A percentile compares a stretch with the other conserved stretches of the same genome.
Evolutionary conservation across 306 rosid species (phyloP).

Genomic region (Quercus berberidifolia): DNA sequence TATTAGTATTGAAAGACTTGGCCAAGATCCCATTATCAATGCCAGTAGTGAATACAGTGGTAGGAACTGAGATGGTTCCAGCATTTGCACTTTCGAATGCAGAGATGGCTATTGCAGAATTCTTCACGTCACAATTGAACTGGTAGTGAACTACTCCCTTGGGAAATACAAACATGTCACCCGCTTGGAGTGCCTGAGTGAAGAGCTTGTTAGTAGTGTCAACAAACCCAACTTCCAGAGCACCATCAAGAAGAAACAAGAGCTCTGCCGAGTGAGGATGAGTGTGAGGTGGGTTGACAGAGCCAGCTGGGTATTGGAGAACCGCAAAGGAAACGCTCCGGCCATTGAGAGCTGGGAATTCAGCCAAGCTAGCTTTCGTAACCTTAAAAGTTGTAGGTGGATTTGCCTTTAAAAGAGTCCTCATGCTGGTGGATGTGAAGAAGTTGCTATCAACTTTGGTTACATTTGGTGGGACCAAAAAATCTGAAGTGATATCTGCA

Average conservation of each 20-base stretch:
- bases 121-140: constrained; percentile 22
- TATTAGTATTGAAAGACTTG: constrained; percentile 44
- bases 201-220: constrained; percentile 48
- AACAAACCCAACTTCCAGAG: constrained; percentile 50
- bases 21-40: constrained; percentile 42
- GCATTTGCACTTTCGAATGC: constrained; percentile 52
- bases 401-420: neutral
- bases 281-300: constrained; percentile 41
- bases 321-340: constrained; percentile 53
- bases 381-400: neutral
- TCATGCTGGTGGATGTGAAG: constrained; percentile 38
- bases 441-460: constrained; percentile 22
- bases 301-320: constrained; percentile 34
- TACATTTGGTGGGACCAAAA: constrained; percentile 21
- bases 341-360: constrained; percentile 50
- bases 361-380: neutral
- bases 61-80: constrained; percentile 35
- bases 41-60: constrained; percentile 26
- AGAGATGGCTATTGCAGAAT: constrained; percentile 27
- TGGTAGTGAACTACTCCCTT: constrained; percentile 57
- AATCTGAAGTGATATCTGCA: constrained; percentile 41
- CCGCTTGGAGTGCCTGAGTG: constrained; percentile 32
- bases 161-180: constrained; percentile 50
- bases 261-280: constrained; percentile 57
- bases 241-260: constrained; percentile 29